A percentile compares a stretch with the other conserved stretches of the same genome.
Evolutionary conservation across 108 stramenopile genomes (phyloP).

Genomic region (Pseudonitzschia delicatissima): DNA sequence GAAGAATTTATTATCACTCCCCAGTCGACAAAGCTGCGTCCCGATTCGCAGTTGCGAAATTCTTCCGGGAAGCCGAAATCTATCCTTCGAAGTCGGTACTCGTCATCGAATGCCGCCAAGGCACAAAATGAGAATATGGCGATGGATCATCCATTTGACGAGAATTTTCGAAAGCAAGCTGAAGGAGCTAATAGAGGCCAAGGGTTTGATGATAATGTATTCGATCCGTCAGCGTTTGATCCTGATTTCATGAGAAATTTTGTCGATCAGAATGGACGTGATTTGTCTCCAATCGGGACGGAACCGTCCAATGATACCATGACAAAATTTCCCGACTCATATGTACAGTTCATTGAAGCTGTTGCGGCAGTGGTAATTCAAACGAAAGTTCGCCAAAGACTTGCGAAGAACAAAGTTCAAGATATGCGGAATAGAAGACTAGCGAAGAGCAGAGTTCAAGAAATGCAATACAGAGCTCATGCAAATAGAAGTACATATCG

Average conservation of each 20-base stretch:
- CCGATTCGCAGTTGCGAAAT: not conserved
- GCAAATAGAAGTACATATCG: not conserved
- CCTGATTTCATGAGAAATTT: too few species aligned
- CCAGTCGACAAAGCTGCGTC: not conserved
- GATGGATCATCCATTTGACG: not conserved
- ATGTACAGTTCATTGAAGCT: slow-evolving; percentile 58
- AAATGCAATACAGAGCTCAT: too few species aligned
- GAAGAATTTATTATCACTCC: slow-evolving; percentile 10
- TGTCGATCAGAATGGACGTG: slow-evolving; percentile 14
- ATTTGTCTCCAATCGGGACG: slow-evolving; percentile 7
- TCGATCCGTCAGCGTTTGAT: slow-evolving; percentile 5
- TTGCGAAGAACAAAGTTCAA: slow-evolving; percentile 49
- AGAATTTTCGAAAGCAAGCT: too few species aligned
- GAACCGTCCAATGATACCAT: not conserved
- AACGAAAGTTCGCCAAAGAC: slow-evolving; percentile 57
- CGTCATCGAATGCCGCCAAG: not conserved
- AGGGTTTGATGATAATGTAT: slow-evolving; percentile 17
- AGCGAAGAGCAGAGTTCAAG: not conserved
- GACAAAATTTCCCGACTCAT: slow-evolving; percentile 18
- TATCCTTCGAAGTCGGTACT: slow-evolving; percentile 13
- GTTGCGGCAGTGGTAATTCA: slow-evolving; percentile 83
- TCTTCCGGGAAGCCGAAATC: slow-evolving; percentile 20
- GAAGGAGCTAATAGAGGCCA: too few species aligned
- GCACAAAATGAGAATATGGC: not conserved
- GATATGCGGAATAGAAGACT: not conserved